Percentiles rank a stretch among this genome's conserved stretches.
These are phyloP conservation scores for Blastocystis sp. DNA, from an alignment of 352 stramenopile genomes.

Conservation along the genomic window DNA sequence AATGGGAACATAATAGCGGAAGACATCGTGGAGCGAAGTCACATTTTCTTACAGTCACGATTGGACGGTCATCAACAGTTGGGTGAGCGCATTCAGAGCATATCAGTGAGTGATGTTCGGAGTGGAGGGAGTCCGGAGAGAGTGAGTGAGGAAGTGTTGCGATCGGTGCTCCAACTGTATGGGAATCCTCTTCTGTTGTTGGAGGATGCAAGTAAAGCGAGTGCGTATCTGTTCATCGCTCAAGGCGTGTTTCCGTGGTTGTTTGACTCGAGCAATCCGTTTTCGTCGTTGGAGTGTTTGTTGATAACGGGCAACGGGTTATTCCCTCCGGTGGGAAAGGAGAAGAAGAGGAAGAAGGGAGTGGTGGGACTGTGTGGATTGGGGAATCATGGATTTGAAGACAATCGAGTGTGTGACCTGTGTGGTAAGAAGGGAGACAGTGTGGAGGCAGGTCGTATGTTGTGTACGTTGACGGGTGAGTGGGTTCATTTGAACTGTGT, in stretches of 20 bases:
- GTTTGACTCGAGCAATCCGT: neutral
- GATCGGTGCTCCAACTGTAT: neutral
- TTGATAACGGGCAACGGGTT: neutral
- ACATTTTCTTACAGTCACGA: neutral
- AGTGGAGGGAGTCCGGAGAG: neutral
- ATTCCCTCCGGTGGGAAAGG: neutral
- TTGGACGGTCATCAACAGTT: neutral
- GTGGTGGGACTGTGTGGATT: neutral
- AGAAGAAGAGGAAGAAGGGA: neutral
- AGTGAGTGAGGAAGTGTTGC: neutral
- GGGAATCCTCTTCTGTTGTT: neutral
- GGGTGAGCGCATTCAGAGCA: neutral
- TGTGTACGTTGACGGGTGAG: slow-evolving; percentile 1
- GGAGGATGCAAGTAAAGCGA: slow-evolving; percentile 2
- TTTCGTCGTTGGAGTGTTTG: neutral
- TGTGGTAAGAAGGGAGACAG: neutral
- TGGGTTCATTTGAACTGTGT: slow-evolving; percentile 39
- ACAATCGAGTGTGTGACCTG: neutral
- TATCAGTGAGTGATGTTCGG: neutral
- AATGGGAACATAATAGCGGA: neutral
- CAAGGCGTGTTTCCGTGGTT: neutral
- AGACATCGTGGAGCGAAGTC: neutral
- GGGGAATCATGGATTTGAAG: neutral
- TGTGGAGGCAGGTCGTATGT: neutral
- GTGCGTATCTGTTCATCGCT: neutral